A percentile compares a stretch with the other conserved stretches of the same genome.
Conservation (phyloP, 2,329 filamentous ascomycete species). For the Paecilomyces variotii region DNA sequence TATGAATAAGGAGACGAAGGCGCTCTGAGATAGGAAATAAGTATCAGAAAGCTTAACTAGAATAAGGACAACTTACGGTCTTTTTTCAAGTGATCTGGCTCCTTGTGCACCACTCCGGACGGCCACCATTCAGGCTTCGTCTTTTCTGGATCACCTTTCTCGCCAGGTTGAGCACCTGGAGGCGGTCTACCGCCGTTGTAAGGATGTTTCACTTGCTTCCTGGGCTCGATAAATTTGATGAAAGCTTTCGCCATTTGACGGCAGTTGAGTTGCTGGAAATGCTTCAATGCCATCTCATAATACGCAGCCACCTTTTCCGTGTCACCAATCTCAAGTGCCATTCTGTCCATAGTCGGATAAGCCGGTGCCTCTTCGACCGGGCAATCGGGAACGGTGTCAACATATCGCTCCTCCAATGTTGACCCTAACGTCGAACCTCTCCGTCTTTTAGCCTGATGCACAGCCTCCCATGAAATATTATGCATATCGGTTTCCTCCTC, state of each 20-base stretch:
- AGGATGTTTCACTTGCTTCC: slow-evolving; percentile 41
- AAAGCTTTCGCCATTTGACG: slow-evolving; percentile 38
- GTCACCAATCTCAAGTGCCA: slow-evolving; percentile 31
- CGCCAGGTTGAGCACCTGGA: slow-evolving; percentile 25
- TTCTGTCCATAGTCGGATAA: slow-evolving; percentile 16
- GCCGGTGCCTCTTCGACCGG: slow-evolving; percentile 14
- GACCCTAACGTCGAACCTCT: neutral
- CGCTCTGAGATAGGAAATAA: slow-evolving; percentile 18
- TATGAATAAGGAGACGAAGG: slow-evolving; percentile 32
- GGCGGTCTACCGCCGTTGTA: slow-evolving; percentile 39
- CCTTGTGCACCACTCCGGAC: slow-evolving; percentile 38
- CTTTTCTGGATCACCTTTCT: slow-evolving; percentile 34
- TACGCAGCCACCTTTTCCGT: slow-evolving; percentile 28
- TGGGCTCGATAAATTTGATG: slow-evolving; percentile 40
- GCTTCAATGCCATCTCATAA: slow-evolving; percentile 34
- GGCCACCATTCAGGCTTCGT: slow-evolving; percentile 41
- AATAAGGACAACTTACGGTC: slow-evolving; percentile 27
- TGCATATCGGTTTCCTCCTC: neutral
- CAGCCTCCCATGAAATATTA: neutral
- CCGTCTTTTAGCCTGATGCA: slow-evolving; percentile 4
- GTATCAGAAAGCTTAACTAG: neutral
- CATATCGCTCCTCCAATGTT: slow-evolving; percentile 10
- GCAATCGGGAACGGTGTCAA: slow-evolving; percentile 14
- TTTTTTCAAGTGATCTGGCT: slow-evolving; percentile 42
- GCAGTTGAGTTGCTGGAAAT: slow-evolving; percentile 40